A percentile compares a stretch with the other conserved stretches of the same genome.
Evolutionary conservation across 2,329 filamentous ascomycete genomes (phyloP).

Genomic region (Ophiostoma piceae): DNA sequence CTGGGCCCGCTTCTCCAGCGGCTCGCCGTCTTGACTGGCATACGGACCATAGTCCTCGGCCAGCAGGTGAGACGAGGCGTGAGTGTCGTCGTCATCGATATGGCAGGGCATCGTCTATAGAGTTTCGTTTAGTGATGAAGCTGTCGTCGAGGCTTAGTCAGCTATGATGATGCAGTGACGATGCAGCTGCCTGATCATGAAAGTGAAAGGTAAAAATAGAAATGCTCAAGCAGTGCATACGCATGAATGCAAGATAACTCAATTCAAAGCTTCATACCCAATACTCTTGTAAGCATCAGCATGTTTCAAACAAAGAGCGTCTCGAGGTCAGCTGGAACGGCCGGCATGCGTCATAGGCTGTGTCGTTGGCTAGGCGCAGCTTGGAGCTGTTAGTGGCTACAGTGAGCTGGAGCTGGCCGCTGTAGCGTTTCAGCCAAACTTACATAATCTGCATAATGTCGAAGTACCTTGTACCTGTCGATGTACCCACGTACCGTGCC

Average conservation of each 20-base stretch:
- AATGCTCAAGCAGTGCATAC: not conserved
- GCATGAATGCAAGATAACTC: not conserved
- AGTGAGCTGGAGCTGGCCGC: not conserved
- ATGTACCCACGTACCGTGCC: not conserved
- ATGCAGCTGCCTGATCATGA: not conserved
- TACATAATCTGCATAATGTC: not conserved
- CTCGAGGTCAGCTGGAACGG: constrained; percentile 1
- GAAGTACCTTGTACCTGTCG: not conserved
- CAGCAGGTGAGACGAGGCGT: not conserved
- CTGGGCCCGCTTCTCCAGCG: not conserved
- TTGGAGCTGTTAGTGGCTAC: not conserved
- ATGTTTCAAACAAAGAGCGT: constrained; percentile 4
- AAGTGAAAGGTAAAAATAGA: not conserved
- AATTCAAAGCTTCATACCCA: not conserved
- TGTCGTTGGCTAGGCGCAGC: not conserved
- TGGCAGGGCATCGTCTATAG: not conserved
- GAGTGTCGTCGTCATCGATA: not conserved
- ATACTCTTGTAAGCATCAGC: not conserved
- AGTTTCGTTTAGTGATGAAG: too few species aligned
- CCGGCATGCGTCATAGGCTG: not conserved
- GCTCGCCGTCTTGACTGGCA: not conserved
- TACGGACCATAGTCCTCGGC: not conserved
- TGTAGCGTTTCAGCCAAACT: not conserved
- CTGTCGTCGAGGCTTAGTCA: not conserved
- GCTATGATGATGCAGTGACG: not conserved